phyloP scores from a whole-genome alignment of 2,329 filamentous ascomycete genomes.

The Nectriaceae sp. region DNA sequence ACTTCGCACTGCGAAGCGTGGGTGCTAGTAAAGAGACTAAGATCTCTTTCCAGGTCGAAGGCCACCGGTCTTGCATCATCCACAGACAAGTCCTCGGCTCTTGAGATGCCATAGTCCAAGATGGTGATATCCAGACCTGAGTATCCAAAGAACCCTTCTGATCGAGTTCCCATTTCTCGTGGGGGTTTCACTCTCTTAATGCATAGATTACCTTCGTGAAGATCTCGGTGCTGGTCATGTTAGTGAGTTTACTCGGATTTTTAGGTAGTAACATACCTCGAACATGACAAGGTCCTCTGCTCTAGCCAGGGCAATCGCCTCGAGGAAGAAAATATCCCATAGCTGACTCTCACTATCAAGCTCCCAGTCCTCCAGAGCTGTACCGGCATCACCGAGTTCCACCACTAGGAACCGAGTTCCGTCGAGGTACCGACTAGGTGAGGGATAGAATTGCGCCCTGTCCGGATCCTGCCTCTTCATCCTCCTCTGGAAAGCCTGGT shows the following conservation, averaged over 20 bases:
- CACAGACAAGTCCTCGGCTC: constrained; percentile 48
- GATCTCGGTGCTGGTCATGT: constrained; percentile 57
- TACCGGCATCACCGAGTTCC: constrained; percentile 64
- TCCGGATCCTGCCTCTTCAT: constrained; percentile 57
- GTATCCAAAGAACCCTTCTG: constrained; percentile 51
- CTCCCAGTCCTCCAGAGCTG: constrained; percentile 59
- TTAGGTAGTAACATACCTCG: constrained; percentile 46
- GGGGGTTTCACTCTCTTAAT: constrained; percentile 47
- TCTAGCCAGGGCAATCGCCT: constrained; percentile 60
- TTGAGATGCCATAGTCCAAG: constrained; percentile 65
- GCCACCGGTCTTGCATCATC: constrained; percentile 46
- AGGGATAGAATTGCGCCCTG: constrained; percentile 62
- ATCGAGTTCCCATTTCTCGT: constrained; percentile 30
- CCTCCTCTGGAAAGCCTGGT: constrained; percentile 57
- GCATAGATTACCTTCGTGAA: constrained; percentile 67
- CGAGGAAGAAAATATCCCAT: constrained; percentile 65
- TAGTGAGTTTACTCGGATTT: constrained; percentile 3
- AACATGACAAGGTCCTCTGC: constrained; percentile 61
- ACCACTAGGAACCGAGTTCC: constrained; percentile 62
- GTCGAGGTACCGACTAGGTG: constrained; percentile 60
- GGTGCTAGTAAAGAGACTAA: constrained; percentile 60
- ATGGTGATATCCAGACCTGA: constrained; percentile 66
- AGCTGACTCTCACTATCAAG: constrained; percentile 51
- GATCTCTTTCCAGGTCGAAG: constrained; percentile 61
- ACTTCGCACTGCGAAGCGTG: constrained; percentile 62